A percentile compares a stretch with the other conserved stretches of the same genome.
These are phyloP conservation scores for Orbilia blumenaviensis DNA, from an alignment of 2,329 filamentous ascomycete genomes.

Conservation along the genomic window DNA sequence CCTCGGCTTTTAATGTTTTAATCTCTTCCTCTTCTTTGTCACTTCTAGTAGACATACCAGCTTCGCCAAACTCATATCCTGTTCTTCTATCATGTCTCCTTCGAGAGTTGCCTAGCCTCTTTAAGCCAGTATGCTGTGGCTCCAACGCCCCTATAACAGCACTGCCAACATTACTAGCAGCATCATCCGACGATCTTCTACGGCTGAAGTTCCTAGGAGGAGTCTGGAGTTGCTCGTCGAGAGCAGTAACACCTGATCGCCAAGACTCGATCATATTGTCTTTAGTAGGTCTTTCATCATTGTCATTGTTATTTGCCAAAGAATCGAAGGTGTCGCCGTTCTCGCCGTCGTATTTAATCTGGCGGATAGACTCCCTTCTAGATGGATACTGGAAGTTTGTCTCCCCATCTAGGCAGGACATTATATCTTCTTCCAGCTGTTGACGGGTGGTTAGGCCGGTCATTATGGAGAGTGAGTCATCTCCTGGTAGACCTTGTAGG, in stretches of 20 bases:
- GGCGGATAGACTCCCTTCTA: neutral
- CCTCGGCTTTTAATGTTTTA: neutral
- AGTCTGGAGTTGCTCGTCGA: neutral
- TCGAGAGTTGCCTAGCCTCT: neutral
- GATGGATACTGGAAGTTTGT: neutral
- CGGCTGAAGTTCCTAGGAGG: neutral
- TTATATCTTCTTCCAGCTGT: slow-evolving; percentile 13
- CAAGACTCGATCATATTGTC: neutral
- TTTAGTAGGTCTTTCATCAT: neutral
- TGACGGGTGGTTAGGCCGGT: neutral
- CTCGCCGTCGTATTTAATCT: slow-evolving; percentile 12
- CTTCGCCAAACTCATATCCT: neutral
- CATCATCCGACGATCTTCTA: neutral
- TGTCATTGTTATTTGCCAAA: neutral
- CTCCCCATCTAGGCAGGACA: neutral
- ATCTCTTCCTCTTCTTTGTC: slow-evolving; percentile 13
- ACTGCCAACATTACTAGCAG: neutral
- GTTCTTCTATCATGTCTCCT: neutral
- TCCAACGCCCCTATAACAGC: neutral
- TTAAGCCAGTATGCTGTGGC: slow-evolving; percentile 8
- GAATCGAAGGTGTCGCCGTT: neutral
- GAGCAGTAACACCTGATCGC: neutral
- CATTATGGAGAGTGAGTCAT: slow-evolving; percentile 5
- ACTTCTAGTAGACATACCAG: neutral
- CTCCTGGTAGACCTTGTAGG: neutral